Conservation (phyloP, 306 rosid genomes). For the Lithocarpus polystachyus region DNA sequence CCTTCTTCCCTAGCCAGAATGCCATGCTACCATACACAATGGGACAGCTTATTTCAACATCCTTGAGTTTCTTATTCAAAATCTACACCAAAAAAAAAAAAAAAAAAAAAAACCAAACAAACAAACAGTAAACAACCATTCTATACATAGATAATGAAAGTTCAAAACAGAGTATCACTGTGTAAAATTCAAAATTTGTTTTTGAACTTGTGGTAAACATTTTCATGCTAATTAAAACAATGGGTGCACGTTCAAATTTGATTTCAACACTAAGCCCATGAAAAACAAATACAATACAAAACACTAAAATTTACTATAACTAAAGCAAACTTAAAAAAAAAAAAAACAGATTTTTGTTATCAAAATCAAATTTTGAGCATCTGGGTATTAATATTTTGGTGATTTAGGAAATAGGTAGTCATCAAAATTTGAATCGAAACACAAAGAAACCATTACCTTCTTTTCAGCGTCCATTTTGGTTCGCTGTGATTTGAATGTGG, state of each 20-base stretch:
- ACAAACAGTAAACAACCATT: slow-evolving; percentile 14
- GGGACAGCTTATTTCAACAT: slow-evolving; percentile 69
- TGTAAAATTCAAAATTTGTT: not conserved
- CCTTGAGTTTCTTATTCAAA: slow-evolving; percentile 59
- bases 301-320: not conserved
- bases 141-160: not conserved
- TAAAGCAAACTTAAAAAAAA: not conserved
- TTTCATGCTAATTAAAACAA: not conserved
- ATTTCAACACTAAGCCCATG: not conserved
- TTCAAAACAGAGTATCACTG: not conserved
- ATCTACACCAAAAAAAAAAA: slow-evolving; percentile 34
- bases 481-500: slow-evolving; percentile 40
- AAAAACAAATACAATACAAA: not conserved
- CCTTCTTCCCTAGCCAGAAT: slow-evolving; percentile 91
- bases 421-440: slow-evolving; percentile 24
- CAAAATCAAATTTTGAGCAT: not conserved
- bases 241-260: not conserved
- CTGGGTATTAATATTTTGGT: slow-evolving; percentile 11
- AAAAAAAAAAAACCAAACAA: not conserved
- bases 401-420: slow-evolving; percentile 20
- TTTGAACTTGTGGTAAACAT: not conserved
- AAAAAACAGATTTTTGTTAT: slow-evolving; percentile 11
- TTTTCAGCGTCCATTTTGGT: slow-evolving; percentile 60
- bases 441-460: slow-evolving; percentile 40
- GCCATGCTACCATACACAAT: slow-evolving; percentile 76